Conservation (phyloP, 139 green algal genomes). For the Chlorella sp. region DNA sequence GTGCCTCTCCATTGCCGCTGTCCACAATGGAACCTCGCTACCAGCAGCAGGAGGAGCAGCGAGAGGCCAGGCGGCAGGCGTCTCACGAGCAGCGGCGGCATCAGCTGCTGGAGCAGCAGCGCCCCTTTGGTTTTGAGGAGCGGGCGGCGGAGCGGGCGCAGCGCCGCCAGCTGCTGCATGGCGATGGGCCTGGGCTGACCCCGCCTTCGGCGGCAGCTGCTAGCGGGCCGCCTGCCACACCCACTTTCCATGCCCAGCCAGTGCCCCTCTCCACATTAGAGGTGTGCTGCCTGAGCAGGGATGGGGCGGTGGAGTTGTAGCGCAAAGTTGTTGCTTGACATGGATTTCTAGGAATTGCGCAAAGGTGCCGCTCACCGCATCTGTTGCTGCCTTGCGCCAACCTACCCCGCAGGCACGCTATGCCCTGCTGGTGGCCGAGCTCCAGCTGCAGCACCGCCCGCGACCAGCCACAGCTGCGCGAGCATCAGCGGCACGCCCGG, state of each 20-base stretch:
- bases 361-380: no score
- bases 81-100: not conserved
- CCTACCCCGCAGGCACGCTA: conserved; percentile 27
- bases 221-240: not conserved
- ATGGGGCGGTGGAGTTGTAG: no score
- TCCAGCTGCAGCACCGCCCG: conserved; percentile 15
- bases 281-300: not conserved
- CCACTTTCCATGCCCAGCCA: not conserved
- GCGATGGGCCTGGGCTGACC: not conserved
- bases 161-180: not conserved
- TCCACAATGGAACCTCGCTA: conserved; percentile 27
- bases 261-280: conserved; percentile 18
- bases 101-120: not conserved
- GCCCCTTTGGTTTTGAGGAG: conserved; percentile 1
- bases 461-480: not conserved
- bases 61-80: not conserved
- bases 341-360: no score
- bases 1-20: conserved; percentile 31
- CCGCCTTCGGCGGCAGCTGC: not conserved
- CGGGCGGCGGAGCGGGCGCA: conserved; percentile 4
- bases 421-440: conserved; percentile 33
- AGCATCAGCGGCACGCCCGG: no score
- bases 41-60: not conserved
- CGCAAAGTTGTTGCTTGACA: no score
- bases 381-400: not conserved